These are phyloP conservation scores for Pluteus cervinus DNA, from an alignment of 768 basidiomycete species.

Conservation along the genomic window DNA sequence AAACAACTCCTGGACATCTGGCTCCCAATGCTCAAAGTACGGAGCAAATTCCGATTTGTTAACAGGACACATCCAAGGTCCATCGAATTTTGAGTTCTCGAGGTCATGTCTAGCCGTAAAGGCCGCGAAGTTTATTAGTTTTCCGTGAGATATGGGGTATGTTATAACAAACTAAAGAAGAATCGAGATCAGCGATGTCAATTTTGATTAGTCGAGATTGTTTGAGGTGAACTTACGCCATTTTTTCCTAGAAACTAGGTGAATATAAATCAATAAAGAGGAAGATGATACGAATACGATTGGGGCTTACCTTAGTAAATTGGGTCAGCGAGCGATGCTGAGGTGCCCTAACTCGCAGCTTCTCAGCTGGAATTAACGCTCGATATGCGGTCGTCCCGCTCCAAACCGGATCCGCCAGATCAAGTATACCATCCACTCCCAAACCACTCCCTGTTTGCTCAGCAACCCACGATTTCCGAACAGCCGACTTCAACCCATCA, in stretches of 20 bases:
- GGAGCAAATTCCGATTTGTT: constrained; percentile 1
- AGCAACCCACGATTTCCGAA: constrained; percentile 7
- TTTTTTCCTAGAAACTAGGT: constrained; percentile 24
- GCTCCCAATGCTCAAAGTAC: constrained; percentile 2
- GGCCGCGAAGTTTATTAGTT: constrained; percentile 43
- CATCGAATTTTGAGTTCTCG: constrained; percentile 4
- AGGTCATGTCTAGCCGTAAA: constrained; percentile 14
- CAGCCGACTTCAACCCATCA: constrained; percentile 29
- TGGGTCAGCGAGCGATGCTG: constrained; percentile 17
- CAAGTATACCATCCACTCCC: too few species aligned
- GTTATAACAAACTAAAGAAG: constrained; percentile 37
- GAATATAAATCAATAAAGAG: neutral
- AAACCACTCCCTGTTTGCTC: neutral
- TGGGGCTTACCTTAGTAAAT: constrained; percentile 17
- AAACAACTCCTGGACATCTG: constrained; percentile 6
- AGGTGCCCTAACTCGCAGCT: constrained; percentile 16
- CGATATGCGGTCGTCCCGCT: constrained; percentile 33
- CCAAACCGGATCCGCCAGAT: constrained; percentile 31
- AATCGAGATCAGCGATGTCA: neutral
- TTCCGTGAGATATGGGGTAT: constrained; percentile 46
- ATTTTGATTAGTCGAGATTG: neutral
- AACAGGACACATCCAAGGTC: neutral
- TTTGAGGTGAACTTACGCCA: constrained; percentile 15
- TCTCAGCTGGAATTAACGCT: constrained; percentile 22
- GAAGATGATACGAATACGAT: neutral